A percentile compares a stretch with the other conserved stretches of the same genome.
Evolutionary conservation across 805 yeast species (phyloP).

Genomic region (Wickerhamiella dianesei): DNA sequence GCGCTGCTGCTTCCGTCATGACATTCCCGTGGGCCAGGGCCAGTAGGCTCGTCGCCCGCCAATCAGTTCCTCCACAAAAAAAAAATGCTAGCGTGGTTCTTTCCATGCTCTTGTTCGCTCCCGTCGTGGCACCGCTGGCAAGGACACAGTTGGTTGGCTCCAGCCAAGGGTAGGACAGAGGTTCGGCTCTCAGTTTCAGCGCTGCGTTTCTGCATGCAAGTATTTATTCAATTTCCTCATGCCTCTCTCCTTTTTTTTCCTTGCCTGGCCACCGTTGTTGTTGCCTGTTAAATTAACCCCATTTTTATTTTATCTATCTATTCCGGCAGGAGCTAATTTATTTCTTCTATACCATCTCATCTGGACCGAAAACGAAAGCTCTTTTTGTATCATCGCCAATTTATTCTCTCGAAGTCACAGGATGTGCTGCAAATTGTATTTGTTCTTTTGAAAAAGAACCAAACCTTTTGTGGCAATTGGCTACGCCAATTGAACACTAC

Average conservation of each 20-base stretch:
- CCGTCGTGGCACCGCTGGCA: not conserved
- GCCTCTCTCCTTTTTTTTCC: not conserved
- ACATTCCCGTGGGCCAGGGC: slow-evolving; percentile 15
- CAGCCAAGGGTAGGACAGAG: not conserved
- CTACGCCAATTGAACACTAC: too few species aligned
- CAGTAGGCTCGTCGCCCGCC: too few species aligned
- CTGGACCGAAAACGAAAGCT: not conserved
- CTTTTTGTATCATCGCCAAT: not conserved
- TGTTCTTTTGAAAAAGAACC: too few species aligned
- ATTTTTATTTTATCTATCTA: not conserved
- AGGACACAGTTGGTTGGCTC: not conserved
- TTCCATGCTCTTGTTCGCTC: not conserved
- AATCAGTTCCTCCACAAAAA: slow-evolving; percentile 1
- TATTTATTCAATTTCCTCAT: not conserved
- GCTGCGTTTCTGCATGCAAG: not conserved
- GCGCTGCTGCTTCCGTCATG: slow-evolving; percentile 83
- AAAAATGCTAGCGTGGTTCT: not conserved
- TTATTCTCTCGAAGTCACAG: too few species aligned
- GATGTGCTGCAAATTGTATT: too few species aligned
- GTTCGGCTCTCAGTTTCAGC: not conserved
- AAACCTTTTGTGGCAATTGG: too few species aligned
- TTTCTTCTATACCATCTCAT: not conserved
- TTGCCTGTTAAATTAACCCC: not conserved
- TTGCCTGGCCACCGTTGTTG: not conserved
- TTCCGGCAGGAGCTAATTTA: not conserved